Percentiles rank a stretch among this genome's conserved stretches.
These are phyloP conservation scores for Aeminium ludgeri DNA, from an alignment of 495 filamentous ascomycete genomes.

Conservation along the genomic window DNA sequence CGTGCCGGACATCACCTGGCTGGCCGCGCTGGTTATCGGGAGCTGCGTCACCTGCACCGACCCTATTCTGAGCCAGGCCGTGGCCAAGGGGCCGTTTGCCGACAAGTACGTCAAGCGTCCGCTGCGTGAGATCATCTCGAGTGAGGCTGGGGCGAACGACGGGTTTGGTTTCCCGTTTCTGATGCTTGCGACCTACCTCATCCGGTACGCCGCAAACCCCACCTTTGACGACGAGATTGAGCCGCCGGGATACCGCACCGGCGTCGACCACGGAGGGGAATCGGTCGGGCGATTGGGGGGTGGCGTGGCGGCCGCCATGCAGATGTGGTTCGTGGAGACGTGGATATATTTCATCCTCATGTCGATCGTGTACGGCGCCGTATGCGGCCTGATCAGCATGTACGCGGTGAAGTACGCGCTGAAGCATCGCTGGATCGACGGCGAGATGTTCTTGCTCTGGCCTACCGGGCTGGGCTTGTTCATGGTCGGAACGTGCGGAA, in stretches of 20 bases:
- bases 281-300: conserved; percentile 28
- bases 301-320: conserved; percentile 49
- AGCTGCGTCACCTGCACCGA: conserved; percentile 86
- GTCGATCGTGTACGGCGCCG: conserved; percentile 55
- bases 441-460: neutral
- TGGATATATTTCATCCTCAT: conserved; percentile 68
- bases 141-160: conserved; percentile 79
- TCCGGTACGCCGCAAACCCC: conserved; percentile 49
- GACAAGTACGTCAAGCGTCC: conserved; percentile 69
- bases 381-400: conserved; percentile 61
- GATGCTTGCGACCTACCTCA: conserved; percentile 63
- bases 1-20: conserved; percentile 51
- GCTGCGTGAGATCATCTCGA: conserved; percentile 68
- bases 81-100: conserved; percentile 83
- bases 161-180: conserved; percentile 80
- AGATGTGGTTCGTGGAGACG: conserved; percentile 69
- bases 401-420: conserved; percentile 22
- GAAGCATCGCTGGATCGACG: neutral
- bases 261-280: neutral
- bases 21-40: conserved; percentile 59
- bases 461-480: conserved; percentile 37
- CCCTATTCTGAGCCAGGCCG: conserved; percentile 69
- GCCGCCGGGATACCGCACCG: no score
- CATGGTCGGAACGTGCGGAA: conserved; percentile 65
- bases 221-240: conserved; percentile 27